Percentiles rank a stretch among this genome's conserved stretches.
Conservation (phyloP, 2,329 filamentous ascomycete genomes). For the Dactylellina haptotyla region DNA sequence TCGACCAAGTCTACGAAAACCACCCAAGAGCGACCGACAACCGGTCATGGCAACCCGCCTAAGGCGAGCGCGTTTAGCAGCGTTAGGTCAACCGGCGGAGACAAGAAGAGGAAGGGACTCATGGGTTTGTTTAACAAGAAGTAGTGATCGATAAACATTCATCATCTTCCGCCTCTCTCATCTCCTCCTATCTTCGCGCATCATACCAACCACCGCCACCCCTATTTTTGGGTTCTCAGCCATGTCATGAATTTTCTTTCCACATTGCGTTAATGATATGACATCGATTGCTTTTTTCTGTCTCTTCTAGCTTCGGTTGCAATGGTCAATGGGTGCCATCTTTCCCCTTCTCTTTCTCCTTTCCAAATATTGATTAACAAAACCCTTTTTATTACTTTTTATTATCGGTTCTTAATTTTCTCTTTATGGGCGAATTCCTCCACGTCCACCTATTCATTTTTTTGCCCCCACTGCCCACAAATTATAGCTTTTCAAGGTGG, state of each 20-base stretch:
- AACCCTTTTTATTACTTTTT: no score
- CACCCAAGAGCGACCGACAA: no score
- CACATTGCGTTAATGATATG: background rate
- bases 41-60: no score
- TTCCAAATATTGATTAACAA: background rate
- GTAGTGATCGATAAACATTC: conserved; percentile 11
- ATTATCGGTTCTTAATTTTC: no score
- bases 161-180: background rate
- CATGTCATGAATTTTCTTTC: conserved; percentile 28
- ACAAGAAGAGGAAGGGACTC: conserved; percentile 50
- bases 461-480: no score
- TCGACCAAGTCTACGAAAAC: conserved; percentile 31
- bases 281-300: conserved; percentile 3
- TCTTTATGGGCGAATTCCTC: no score
- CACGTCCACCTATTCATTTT: no score
- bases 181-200: background rate
- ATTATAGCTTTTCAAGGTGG: no score
- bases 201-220: background rate
- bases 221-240: background rate
- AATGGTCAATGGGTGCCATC: no score
- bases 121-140: conserved; percentile 49
- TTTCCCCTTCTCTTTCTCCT: background rate
- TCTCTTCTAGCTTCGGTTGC: no score
- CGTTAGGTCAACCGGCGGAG: conserved; percentile 23
- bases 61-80: conserved; percentile 30